Evolutionary conservation across 78 protist species (phyloP), one percentile per base, ranked within the genome.

Genomic region (Dictyostelium brefeldianum): DNA sequence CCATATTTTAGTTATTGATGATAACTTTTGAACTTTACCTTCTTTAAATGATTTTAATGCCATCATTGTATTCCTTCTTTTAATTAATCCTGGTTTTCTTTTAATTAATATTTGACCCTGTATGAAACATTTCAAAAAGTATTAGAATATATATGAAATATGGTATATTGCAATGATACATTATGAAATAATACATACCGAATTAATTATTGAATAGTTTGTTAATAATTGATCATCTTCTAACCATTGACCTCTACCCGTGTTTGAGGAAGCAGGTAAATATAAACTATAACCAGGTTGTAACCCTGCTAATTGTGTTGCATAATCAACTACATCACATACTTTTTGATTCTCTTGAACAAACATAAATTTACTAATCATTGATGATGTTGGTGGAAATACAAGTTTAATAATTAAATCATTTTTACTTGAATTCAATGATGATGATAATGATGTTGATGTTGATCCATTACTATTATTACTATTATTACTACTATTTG

Each of bases 331-430:
- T 9, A 87, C 51, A 15, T 87, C 93, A 48, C 54, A 20, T 5
- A 62, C 93, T 51, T 77, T 87, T 64, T 87, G 93, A 53, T 53
- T 27, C n/a, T 56, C 50, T 50, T 77, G 64, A 11, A 62, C 64
- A 22, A 43, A 51, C 29, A 87, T 64, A 7, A 74, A 54, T 56
- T 87, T 87, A 41, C 78, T 29, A 6, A 65, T 65, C 5, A 87
- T 51, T 18, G 93, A 57, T 77, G 84, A 77, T 27, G 93, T 77
- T 11, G 93, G 93, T 51, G 93, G 93, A 15, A 87, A 87, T 59
- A 87, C 11, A 15, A 87, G 53, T 65, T 87, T 87, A 18, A 87
- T 43, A 31, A 84, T 50, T 51, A 84, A 22, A 43, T 74, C 91
- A 84, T 74, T 83, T 75, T 22, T 67, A 67, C 48, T 36, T 12